Conservation (phyloP, 1,139 yeast species). For the Lodderomyces pseudojiufengensis region DNA sequence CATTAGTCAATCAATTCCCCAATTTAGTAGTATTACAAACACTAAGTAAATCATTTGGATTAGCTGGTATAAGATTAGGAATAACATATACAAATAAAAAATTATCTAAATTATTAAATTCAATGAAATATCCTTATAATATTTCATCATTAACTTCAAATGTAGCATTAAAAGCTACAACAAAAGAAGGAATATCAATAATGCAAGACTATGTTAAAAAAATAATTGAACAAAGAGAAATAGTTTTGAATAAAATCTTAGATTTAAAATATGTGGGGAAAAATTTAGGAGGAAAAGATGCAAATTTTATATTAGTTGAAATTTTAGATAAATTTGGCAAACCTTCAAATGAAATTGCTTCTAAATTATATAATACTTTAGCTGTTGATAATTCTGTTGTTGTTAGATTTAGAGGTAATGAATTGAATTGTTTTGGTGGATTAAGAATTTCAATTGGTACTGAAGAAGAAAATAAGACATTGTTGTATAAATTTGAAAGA, state of each 20-base stretch:
- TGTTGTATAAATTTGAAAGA: slow-evolving; percentile 49
- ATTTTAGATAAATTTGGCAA: slow-evolving; percentile 56
- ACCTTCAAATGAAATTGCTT: slow-evolving; percentile 71
- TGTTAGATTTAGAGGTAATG: slow-evolving; percentile 86
- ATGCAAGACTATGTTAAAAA: slow-evolving; percentile 56
- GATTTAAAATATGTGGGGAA: slow-evolving; percentile 61
- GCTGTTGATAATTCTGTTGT: slow-evolving; percentile 78
- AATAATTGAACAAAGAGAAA: slow-evolving; percentile 53
- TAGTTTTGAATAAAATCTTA: slow-evolving; percentile 51
- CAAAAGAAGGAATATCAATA: slow-evolving; percentile 50
- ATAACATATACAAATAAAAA: slow-evolving; percentile 62
- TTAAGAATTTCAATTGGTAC: slow-evolving; percentile 88
- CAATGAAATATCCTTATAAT: slow-evolving; percentile 95
- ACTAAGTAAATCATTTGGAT: slow-evolving; percentile 88
- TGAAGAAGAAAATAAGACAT: slow-evolving; percentile 57
- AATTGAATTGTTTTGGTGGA: slow-evolving; percentile 84
- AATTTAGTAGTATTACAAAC: slow-evolving; percentile 89
- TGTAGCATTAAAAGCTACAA: slow-evolving; percentile 72
- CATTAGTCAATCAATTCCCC: slow-evolving; percentile 76
- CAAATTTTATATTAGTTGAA: slow-evolving; percentile 78
- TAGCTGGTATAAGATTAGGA: slow-evolving; percentile 92
- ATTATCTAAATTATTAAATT: slow-evolving; percentile 66
- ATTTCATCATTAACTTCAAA: slow-evolving; percentile 79
- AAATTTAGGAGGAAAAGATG: slow-evolving; percentile 81
- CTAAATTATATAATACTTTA: slow-evolving; percentile 57